These are phyloP conservation scores for Acacia crassicarpa DNA, from an alignment of 306 rosid species.

Conservation along the genomic window DNA sequence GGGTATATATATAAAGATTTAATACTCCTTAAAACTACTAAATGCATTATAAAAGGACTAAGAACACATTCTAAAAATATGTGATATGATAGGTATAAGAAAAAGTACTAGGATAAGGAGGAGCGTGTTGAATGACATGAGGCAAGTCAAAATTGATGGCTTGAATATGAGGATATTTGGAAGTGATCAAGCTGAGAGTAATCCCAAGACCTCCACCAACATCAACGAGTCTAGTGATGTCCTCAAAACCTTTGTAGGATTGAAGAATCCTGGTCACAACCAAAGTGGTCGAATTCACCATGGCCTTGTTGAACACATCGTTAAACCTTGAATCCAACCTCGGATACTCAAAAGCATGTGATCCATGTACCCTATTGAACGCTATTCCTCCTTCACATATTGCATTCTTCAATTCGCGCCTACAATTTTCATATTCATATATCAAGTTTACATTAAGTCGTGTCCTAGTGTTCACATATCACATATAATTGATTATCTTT, in stretches of 20 bases:
- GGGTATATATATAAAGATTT: no score
- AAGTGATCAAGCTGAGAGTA: constrained; percentile 34
- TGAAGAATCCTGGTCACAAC: constrained; percentile 23
- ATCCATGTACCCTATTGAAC: no score
- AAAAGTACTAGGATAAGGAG: constrained; percentile 45
- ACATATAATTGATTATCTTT: no score
- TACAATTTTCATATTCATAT: background rate
- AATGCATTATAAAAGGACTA: no score
- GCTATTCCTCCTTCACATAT: no score
- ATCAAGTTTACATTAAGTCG: no score
- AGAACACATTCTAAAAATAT: no score
- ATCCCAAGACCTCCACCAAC: constrained; percentile 47
- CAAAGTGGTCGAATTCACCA: constrained; percentile 35
- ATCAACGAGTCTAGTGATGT: constrained; percentile 35
- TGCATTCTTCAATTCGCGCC: constrained; percentile 30
- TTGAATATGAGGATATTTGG: constrained; percentile 36
- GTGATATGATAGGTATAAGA: no score
- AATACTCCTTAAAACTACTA: no score
- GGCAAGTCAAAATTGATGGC: constrained; percentile 20
- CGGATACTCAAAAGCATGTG: no score
- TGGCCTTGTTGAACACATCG: constrained; percentile 38
- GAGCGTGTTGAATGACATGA: constrained; percentile 47
- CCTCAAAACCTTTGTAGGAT: constrained; percentile 33
- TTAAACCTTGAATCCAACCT: background rate
- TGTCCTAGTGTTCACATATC: no score